A percentile compares a stretch with the other conserved stretches of the same genome.
These are phyloP conservation scores for Colletotrichum gloeosporioides DNA, from an alignment of 2,329 filamentous ascomycete species.

Conservation along the genomic window DNA sequence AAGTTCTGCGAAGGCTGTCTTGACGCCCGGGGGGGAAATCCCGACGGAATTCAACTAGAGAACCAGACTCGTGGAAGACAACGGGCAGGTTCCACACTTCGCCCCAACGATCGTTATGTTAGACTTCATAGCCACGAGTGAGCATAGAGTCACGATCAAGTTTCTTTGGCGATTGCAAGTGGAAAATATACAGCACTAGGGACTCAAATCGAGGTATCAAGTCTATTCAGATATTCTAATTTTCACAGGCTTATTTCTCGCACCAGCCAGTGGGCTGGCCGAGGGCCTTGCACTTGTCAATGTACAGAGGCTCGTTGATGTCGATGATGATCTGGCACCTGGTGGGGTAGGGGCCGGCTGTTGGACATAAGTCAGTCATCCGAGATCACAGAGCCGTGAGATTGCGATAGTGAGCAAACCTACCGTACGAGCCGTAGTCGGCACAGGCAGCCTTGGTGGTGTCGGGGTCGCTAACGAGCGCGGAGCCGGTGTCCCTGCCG, in stretches of 20 bases:
- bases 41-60: background rate
- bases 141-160: background rate
- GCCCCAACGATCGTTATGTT: background rate
- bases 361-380: background rate
- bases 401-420: background rate
- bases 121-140: background rate
- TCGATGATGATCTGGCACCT: background rate
- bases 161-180: fast-evolving
- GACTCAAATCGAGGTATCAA: background rate
- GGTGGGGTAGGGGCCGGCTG: background rate
- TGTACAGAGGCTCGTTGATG: background rate
- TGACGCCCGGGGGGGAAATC: background rate
- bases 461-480: background rate
- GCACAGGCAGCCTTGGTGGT: background rate
- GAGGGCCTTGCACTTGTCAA: background rate
- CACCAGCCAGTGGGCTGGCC: background rate
- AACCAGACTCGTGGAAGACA: background rate
- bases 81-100: background rate
- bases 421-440: background rate
- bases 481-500: background rate
- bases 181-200: background rate
- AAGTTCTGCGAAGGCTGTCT: background rate
- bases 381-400: background rate
- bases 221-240: background rate
- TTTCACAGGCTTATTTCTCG: background rate